Percentiles rank a stretch among this genome's conserved stretches.
phyloP scores from a whole-genome alignment of 805 yeast genomes.

The Candida glaebosa region DNA sequence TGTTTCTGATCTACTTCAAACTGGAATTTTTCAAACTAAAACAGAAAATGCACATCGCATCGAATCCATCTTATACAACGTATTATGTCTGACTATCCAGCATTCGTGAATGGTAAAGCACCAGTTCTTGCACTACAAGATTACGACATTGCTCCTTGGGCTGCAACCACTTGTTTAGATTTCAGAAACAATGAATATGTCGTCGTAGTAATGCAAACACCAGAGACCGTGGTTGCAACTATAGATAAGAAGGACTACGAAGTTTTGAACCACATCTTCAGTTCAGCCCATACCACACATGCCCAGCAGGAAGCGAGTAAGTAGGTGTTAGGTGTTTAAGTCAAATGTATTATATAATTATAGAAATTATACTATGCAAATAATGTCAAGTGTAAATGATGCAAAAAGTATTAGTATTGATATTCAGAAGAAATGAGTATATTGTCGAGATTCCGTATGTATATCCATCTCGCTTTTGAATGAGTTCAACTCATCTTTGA shows the following conservation, averaged over 20 bases:
- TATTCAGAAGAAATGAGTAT: constrained; percentile 82
- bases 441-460: constrained; percentile 72
- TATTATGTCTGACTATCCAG: constrained; percentile 31
- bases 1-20: too few relatives aligned
- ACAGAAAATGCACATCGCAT: background rate
- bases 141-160: constrained; percentile 54
- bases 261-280: constrained; percentile 43
- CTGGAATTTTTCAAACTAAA: background rate
- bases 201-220: constrained; percentile 44
- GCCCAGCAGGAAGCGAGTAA: constrained; percentile 10
- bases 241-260: constrained; percentile 34
- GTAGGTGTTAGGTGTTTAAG: too few relatives aligned
- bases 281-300: constrained; percentile 39
- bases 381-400: too few relatives aligned
- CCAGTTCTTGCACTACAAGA: constrained; percentile 43
- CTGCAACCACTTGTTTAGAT: constrained; percentile 48
- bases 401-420: too few relatives aligned
- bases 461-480: constrained; percentile 79
- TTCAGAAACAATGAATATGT: constrained; percentile 29
- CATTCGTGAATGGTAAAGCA: constrained; percentile 42
- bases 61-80: background rate
- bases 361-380: too few relatives aligned
- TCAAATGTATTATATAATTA: too few relatives aligned
- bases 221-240: constrained; percentile 41
- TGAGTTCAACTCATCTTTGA: constrained; percentile 79